Conservation (phyloP, 352 stramenopile species). For the Phytophthora vignae region DNA sequence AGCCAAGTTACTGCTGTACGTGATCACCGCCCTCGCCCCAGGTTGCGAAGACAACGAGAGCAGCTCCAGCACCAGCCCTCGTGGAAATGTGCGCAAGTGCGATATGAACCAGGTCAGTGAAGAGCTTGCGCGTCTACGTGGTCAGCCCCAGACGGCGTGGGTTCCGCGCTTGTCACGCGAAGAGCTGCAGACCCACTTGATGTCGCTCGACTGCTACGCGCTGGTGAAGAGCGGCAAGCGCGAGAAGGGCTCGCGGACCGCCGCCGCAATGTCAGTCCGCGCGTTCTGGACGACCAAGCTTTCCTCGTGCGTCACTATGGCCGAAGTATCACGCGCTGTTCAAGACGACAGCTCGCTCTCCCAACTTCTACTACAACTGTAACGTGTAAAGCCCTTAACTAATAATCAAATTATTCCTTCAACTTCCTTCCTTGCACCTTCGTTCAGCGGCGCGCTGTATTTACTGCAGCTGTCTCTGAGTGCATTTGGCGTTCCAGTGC, state of each 20-base stretch:
- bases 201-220: slow-evolving; percentile 76
- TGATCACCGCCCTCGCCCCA: slow-evolving; percentile 63
- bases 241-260: slow-evolving; percentile 23
- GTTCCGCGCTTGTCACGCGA: slow-evolving; percentile 64
- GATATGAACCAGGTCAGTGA: slow-evolving; percentile 58
- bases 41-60: slow-evolving; percentile 31
- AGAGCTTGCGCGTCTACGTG: slow-evolving; percentile 53
- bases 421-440: background rate
- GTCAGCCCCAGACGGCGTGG: slow-evolving; percentile 53
- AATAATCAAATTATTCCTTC: slow-evolving; percentile 38
- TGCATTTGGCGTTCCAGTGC: slow-evolving; percentile 80
- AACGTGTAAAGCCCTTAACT: slow-evolving; percentile 10
- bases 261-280: slow-evolving; percentile 25
- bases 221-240: slow-evolving; percentile 47
- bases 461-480: slow-evolving; percentile 51
- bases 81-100: slow-evolving; percentile 24
- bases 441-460: slow-evolving; percentile 28
- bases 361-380: slow-evolving; percentile 30
- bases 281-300: slow-evolving; percentile 61
- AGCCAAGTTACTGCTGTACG: slow-evolving; percentile 73
- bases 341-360: slow-evolving; percentile 61
- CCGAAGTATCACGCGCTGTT: slow-evolving; percentile 48
- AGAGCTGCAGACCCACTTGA: slow-evolving; percentile 68
- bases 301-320: slow-evolving; percentile 58
- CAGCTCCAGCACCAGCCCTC: slow-evolving; percentile 14